Conservation (phyloP, 2,329 filamentous ascomycete genomes). For the Penicillium concentricum region DNA sequence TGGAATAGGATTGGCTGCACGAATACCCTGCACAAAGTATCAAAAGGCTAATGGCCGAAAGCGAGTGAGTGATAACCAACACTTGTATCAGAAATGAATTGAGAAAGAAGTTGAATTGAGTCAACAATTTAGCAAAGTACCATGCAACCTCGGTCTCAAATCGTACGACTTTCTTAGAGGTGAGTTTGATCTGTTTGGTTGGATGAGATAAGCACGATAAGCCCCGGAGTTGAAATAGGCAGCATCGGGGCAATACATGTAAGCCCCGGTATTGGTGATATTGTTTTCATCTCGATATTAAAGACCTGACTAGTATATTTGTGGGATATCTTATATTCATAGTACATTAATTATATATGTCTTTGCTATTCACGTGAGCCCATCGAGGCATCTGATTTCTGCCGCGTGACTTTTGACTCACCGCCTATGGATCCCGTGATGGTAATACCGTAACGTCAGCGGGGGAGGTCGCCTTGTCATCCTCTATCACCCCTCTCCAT, state of each 20-base stretch:
- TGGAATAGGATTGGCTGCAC: conserved; percentile 4
- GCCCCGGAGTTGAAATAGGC: background rate
- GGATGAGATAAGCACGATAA: conserved; percentile 20
- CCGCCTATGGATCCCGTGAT: conserved; percentile 24
- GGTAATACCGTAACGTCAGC: conserved; percentile 27
- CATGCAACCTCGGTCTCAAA: conserved; percentile 5
- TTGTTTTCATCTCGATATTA: background rate
- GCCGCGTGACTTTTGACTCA: conserved; percentile 19
- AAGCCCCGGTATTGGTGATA: background rate
- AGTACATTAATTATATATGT: background rate
- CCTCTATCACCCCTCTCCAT: conserved; percentile 26
- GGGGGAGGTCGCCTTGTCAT: conserved; percentile 32
- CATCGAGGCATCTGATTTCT: conserved; percentile 7
- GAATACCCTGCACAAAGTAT: background rate
- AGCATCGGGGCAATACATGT: background rate
- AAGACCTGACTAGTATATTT: background rate
- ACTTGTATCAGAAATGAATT: background rate
- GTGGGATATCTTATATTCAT: background rate
- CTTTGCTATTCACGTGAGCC: conserved; percentile 13
- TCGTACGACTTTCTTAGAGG: conserved; percentile 14
- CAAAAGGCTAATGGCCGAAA: background rate
- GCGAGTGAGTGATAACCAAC: background rate
- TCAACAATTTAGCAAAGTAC: background rate
- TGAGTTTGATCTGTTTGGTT: conserved; percentile 18
- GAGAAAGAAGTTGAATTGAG: background rate